Percentiles rank a stretch among this genome's conserved stretches.
Evolutionary conservation across 2,329 filamentous ascomycete species (phyloP).

Genomic region (Arthrobotrys sinensis): DNA sequence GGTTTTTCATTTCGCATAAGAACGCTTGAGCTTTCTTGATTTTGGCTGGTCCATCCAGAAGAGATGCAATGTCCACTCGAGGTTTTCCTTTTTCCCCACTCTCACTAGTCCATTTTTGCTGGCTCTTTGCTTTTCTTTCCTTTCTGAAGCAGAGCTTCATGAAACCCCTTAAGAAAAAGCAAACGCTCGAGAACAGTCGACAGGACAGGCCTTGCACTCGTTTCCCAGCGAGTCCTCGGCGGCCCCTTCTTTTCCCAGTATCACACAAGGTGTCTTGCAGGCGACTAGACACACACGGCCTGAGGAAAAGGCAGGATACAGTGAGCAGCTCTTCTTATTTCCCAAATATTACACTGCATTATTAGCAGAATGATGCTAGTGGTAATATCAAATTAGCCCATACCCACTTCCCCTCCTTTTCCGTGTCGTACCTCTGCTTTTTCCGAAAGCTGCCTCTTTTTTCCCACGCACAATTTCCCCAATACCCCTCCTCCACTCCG

Average conservation of each 20-base stretch:
- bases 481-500: constrained; percentile 57
- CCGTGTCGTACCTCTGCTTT: constrained; percentile 57
- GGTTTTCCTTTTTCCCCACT: constrained; percentile 39
- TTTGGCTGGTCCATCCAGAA: constrained; percentile 60
- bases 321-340: constrained; percentile 29
- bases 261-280: constrained; percentile 49
- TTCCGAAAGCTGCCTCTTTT: constrained; percentile 17
- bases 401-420: constrained; percentile 59
- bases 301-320: constrained; percentile 13
- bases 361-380: constrained; percentile 52
- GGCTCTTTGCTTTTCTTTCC: constrained; percentile 53
- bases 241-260: constrained; percentile 39
- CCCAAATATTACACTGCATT: constrained; percentile 59
- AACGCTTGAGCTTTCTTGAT: constrained; percentile 59
- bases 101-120: constrained; percentile 45
- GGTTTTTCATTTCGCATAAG: constrained; percentile 61
- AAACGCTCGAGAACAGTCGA: constrained; percentile 27
- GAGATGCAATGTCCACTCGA: constrained; percentile 53
- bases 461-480: constrained; percentile 51
- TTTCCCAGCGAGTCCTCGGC: constrained; percentile 1
- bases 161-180: constrained; percentile 61
- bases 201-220: constrained; percentile 43
- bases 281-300: constrained; percentile 42
- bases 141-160: constrained; percentile 60
- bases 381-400: constrained; percentile 59